Conservation (phyloP, 2,329 filamentous ascomycete genomes). For the Sporothrix protearum region DNA sequence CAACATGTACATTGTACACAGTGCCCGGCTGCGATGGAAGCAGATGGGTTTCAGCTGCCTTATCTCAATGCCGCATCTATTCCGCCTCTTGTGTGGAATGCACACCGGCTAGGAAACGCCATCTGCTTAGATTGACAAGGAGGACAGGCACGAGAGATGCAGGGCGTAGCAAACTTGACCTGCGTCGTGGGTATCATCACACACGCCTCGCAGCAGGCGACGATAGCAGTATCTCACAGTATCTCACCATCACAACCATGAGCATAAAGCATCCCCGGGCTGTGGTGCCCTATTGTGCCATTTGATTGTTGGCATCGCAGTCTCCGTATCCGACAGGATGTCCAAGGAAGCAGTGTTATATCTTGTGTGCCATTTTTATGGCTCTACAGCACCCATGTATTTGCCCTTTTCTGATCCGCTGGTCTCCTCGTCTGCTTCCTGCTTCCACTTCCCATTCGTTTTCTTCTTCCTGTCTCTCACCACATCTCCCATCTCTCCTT, state of each 20-base stretch:
- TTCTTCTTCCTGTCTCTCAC: slow-evolving; percentile 1
- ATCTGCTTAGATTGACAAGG: background rate
- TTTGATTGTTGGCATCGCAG: background rate
- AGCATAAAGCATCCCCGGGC: background rate
- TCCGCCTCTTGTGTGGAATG: background rate
- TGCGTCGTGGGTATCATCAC: background rate
- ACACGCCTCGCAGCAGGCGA: background rate
- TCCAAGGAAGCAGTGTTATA: background rate
- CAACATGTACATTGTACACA: too few relatives aligned
- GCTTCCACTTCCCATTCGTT: background rate
- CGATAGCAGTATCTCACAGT: background rate
- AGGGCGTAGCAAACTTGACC: background rate
- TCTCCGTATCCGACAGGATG: background rate
- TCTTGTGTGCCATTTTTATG: background rate
- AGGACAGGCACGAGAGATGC: background rate
- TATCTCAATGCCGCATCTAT: background rate
- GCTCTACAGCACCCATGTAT: too few relatives aligned
- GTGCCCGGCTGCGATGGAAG: background rate
- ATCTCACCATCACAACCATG: background rate
- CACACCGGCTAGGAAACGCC: background rate
- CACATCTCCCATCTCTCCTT: background rate
- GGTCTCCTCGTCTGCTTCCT: background rate
- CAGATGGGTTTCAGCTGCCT: slow-evolving; percentile 15
- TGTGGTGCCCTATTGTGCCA: background rate
- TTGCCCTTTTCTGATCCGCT: background rate